phyloP scores from a whole-genome alignment of 768 basidiomycete species.

The Podaxis sp. region DNA sequence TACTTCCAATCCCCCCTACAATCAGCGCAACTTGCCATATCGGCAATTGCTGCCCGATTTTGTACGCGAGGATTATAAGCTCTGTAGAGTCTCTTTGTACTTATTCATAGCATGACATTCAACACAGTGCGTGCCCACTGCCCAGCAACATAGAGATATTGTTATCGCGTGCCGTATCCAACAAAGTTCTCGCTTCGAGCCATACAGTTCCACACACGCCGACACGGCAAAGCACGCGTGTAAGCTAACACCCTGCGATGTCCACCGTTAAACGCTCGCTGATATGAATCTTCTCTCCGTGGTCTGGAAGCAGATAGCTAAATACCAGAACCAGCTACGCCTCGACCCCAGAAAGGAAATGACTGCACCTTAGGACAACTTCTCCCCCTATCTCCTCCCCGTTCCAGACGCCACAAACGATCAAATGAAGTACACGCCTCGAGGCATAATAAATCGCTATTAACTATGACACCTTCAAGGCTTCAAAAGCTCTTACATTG shows the following conservation, averaged over 20 bases:
- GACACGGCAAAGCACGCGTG: neutral
- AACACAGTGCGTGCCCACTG: neutral
- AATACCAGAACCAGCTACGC: neutral
- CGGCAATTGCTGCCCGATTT: neutral
- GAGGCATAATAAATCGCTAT: neutral
- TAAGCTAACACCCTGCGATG: neutral
- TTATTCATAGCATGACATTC: neutral
- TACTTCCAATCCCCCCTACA: neutral
- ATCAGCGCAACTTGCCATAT: constrained; percentile 1
- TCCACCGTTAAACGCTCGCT: neutral
- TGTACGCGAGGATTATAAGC: constrained; percentile 7
- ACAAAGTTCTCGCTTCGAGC: neutral
- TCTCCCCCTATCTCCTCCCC: neutral
- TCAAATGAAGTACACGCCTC: neutral
- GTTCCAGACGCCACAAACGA: neutral
- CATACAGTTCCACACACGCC: no score
- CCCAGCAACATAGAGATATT: neutral
- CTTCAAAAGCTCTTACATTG: neutral
- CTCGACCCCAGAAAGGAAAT: neutral
- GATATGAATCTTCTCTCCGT: neutral
- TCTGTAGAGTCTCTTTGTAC: neutral
- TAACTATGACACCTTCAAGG: neutral
- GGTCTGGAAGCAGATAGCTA: neutral
- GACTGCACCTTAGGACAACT: neutral
- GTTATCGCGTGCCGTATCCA: neutral